Conservation (phyloP, 768 basidiomycete species). For the Nidula microcarpa region DNA sequence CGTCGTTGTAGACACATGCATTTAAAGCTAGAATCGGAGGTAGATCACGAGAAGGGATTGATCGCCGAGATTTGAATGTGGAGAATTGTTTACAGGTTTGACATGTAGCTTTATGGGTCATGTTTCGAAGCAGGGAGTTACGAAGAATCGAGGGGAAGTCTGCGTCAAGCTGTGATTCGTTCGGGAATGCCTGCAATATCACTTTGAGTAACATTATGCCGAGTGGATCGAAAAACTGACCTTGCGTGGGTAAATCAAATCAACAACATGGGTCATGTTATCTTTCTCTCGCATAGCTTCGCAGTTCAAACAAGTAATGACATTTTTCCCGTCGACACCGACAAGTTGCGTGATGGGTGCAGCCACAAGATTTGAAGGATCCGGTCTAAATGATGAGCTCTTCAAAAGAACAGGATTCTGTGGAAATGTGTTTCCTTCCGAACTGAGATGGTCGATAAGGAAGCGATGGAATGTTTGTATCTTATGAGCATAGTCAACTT, state of each 20-base stretch:
- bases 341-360: slow-evolving; percentile 85
- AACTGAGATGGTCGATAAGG: slow-evolving; percentile 78
- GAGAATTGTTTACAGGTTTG: slow-evolving; percentile 76
- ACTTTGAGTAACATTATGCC: background rate
- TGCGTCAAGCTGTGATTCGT: slow-evolving; percentile 27
- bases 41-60: slow-evolving; percentile 58
- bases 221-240: slow-evolving; percentile 29
- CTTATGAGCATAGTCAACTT: slow-evolving; percentile 78
- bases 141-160: slow-evolving; percentile 71
- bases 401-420: slow-evolving; percentile 53
- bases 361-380: slow-evolving; percentile 29
- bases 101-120: slow-evolving; percentile 85
- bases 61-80: slow-evolving; percentile 67
- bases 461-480: slow-evolving; percentile 97
- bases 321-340: slow-evolving; percentile 74
- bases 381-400: slow-evolving; percentile 9
- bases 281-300: slow-evolving; percentile 70
- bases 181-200: slow-evolving; percentile 24
- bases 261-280: slow-evolving; percentile 78
- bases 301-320: slow-evolving; percentile 75
- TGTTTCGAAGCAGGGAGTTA: slow-evolving; percentile 75
- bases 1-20: slow-evolving; percentile 75
- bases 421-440: slow-evolving; percentile 65
- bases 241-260: slow-evolving; percentile 83
- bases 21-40: slow-evolving; percentile 89